These are phyloP conservation scores for Berkeleyomyces basicola DNA, from an alignment of 2,329 filamentous ascomycete genomes.

Conservation along the genomic window DNA sequence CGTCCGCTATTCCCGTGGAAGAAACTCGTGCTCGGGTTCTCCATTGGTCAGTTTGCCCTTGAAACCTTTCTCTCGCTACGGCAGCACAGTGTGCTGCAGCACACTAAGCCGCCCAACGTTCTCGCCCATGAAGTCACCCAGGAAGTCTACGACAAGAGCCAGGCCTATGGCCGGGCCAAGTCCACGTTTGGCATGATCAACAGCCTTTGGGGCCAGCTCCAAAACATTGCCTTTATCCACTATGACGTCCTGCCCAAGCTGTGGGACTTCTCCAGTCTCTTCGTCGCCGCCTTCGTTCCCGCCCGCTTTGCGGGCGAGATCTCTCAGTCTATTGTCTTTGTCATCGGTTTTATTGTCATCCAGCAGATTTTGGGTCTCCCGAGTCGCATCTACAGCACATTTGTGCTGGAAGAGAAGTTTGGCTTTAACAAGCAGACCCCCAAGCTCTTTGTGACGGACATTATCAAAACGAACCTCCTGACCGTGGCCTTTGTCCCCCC, in stretches of 20 bases:
- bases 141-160: slow-evolving; percentile 85
- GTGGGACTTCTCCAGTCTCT: slow-evolving; percentile 64
- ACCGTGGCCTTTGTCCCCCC: slow-evolving; percentile 67
- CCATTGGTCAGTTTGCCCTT: slow-evolving; percentile 74
- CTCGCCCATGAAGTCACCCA: slow-evolving; percentile 76
- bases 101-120: slow-evolving; percentile 66
- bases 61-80: slow-evolving; percentile 79
- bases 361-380: slow-evolving; percentile 68
- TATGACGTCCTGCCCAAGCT: slow-evolving; percentile 81
- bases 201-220: slow-evolving; percentile 69
- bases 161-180: slow-evolving; percentile 82
- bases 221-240: slow-evolving; percentile 79
- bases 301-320: slow-evolving; percentile 78
- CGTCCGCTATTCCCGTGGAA: slow-evolving; percentile 94
- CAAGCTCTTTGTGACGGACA: slow-evolving; percentile 72
- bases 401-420: slow-evolving; percentile 90
- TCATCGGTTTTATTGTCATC: slow-evolving; percentile 71
- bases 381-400: slow-evolving; percentile 77
- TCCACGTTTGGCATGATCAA: slow-evolving; percentile 73
- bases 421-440: slow-evolving; percentile 98
- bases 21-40: slow-evolving; percentile 87
- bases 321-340: slow-evolving; percentile 79
- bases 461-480: slow-evolving; percentile 79
- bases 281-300: slow-evolving; percentile 60
- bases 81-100: slow-evolving; percentile 75